Evolutionary conservation across 768 basidiomycete genomes (phyloP).

Genomic region (Amanita pallidorosea): DNA sequence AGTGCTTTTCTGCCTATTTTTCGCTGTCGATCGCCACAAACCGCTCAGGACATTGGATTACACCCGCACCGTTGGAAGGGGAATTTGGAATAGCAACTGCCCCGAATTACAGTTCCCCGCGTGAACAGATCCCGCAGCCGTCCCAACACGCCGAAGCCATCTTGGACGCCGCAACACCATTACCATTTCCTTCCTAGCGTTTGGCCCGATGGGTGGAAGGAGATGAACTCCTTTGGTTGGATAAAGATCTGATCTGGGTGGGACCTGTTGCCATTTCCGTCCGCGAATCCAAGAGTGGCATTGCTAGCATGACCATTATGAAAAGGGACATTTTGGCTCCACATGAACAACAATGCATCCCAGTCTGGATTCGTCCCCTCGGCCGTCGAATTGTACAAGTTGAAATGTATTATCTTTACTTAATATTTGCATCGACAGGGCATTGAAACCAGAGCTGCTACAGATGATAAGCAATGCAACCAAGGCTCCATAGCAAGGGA

Average conservation of each 20-base stretch:
- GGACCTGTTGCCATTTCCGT: constrained; percentile 55
- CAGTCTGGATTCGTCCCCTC: constrained; percentile 52
- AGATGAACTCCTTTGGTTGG: constrained; percentile 16
- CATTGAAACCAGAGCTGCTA: constrained; percentile 69
- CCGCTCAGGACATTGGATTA: no score
- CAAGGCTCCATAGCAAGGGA: neutral
- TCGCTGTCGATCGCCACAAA: no score
- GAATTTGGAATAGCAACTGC: no score
- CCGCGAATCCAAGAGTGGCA: constrained; percentile 77
- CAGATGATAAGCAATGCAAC: neutral
- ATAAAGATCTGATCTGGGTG: constrained; percentile 71
- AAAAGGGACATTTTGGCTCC: constrained; percentile 53
- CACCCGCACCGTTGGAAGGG: no score
- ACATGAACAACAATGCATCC: constrained; percentile 65
- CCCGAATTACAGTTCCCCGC: constrained; percentile 93
- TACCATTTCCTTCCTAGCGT: constrained; percentile 62
- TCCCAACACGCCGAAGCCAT: constrained; percentile 88
- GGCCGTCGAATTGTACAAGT: constrained; percentile 87
- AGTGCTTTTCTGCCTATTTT: no score
- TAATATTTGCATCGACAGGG: constrained; percentile 54
- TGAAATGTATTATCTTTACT: constrained; percentile 80
- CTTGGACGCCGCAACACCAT: constrained; percentile 81
- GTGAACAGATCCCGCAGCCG: constrained; percentile 56
- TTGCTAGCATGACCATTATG: constrained; percentile 36
- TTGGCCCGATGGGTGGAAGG: neutral